phyloP scores from a whole-genome alignment of 2,329 filamentous ascomycete genomes.

The Macroventuria anomochaeta region DNA sequence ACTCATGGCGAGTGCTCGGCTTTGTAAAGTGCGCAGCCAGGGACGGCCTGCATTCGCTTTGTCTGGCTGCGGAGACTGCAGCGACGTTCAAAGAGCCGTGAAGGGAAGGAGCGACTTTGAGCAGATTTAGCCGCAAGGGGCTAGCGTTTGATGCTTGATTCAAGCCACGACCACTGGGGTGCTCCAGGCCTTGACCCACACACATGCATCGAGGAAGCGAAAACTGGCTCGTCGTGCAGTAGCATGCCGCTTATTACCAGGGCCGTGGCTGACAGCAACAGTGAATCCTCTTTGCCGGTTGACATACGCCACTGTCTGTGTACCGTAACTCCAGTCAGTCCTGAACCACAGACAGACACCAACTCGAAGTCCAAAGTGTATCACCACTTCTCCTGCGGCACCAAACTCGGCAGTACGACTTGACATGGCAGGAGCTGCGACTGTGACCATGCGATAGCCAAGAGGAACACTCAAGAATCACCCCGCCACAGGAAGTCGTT shows the following conservation, averaged over 20 bases:
- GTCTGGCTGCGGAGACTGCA: conserved; percentile 15
- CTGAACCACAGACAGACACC: conserved; percentile 4
- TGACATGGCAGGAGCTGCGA: conserved; percentile 10
- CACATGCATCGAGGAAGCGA: conserved; percentile 19
- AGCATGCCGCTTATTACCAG: conserved; percentile 20
- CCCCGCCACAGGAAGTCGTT: neutral
- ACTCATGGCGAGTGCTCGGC: conserved; percentile 15
- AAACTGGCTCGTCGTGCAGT: conserved; percentile 16
- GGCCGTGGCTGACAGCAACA: conserved; percentile 20
- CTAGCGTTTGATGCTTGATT: conserved; percentile 25
- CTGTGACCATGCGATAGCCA: conserved; percentile 11
- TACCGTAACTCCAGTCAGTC: neutral
- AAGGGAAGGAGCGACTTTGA: conserved; percentile 35
- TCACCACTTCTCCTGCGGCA: neutral
- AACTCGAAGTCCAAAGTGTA: neutral
- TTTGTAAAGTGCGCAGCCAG: conserved; percentile 11
- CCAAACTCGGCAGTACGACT: neutral
- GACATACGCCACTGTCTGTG: conserved; percentile 6
- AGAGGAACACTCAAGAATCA: neutral
- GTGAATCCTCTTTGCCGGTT: conserved; percentile 5
- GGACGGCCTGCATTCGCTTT: conserved; percentile 10
- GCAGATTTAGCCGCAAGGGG: conserved; percentile 35
- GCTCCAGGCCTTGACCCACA: conserved; percentile 17
- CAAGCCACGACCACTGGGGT: conserved; percentile 21
- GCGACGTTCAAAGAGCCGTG: conserved; percentile 23